Evolutionary conservation across 208 protist genomes (phyloP).

Genomic region (Acanthamoeba castellanii): DNA sequence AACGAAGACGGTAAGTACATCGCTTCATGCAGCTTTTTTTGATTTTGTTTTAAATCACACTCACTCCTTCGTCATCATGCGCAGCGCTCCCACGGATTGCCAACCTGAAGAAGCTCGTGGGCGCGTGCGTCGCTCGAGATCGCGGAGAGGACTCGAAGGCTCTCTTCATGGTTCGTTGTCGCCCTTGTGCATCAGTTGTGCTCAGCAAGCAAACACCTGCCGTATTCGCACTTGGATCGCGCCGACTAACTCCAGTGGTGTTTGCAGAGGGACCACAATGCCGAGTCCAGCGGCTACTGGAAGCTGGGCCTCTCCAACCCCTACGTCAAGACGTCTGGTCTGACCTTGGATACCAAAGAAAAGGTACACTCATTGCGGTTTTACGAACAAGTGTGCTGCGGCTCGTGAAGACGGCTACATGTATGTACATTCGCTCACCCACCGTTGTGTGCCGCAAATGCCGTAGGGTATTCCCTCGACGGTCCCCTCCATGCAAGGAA

Average conservation of each 20-base stretch:
- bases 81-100: conserved; percentile 40
- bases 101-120: conserved; percentile 62
- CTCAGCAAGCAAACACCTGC: background rate
- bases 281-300: conserved; percentile 68
- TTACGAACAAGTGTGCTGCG: background rate
- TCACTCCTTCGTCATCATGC: background rate
- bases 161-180: conserved; percentile 52
- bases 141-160: conserved; percentile 64
- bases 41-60: background rate
- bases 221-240: background rate
- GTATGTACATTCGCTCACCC: background rate
- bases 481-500: background rate
- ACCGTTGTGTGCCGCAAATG: background rate
- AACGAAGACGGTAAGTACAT: conserved; percentile 48
- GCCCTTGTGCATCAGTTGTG: background rate
- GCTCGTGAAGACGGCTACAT: too few relatives aligned
- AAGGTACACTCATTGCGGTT: background rate
- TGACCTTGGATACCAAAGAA: background rate
- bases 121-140: conserved; percentile 39
- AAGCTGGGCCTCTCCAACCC: conserved; percentile 60
- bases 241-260: background rate
- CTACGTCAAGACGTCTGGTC: conserved; percentile 9
- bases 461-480: background rate
- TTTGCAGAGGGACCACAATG: conserved; percentile 54
- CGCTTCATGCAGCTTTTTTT: background rate